phyloP scores from a whole-genome alignment of 106 monocot genomes.

The Allium cepa region DNA sequence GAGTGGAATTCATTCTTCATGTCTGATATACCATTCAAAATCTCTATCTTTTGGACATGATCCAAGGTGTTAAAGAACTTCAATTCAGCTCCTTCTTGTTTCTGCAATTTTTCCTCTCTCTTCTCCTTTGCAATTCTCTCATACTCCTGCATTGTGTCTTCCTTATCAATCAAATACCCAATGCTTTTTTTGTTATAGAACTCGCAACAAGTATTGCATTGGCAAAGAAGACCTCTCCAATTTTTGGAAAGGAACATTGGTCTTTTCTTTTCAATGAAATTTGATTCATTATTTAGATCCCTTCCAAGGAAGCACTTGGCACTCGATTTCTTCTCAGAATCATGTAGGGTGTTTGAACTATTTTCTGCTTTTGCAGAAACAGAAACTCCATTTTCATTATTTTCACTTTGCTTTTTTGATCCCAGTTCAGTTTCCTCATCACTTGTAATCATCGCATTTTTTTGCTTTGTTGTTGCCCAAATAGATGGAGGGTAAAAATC shows the following conservation, averaged over 20 bases:
- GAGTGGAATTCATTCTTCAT: constrained; percentile 73
- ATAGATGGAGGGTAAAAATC: constrained; percentile 67
- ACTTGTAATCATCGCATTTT: constrained; percentile 12
- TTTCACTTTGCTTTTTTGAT: constrained; percentile 10
- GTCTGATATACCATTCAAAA: constrained; percentile 78
- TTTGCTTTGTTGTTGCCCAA: constrained; percentile 36
- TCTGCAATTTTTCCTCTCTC: constrained; percentile 66
- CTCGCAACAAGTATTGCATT: constrained; percentile 46
- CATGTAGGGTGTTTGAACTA: constrained; percentile 3
- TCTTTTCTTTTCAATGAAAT: constrained; percentile 29
- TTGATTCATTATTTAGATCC: constrained; percentile 30
- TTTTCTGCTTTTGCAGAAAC: constrained; percentile 1
- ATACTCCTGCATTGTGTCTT: constrained; percentile 85
- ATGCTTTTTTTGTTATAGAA: constrained; percentile 62
- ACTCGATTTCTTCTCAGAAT: constrained; percentile 10
- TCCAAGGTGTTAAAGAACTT: constrained; percentile 65
- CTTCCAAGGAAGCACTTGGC: constrained; percentile 51
- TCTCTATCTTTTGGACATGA: constrained; percentile 93
- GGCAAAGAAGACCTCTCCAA: constrained; percentile 82
- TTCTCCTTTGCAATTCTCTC: constrained; percentile 71
- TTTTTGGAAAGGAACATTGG: constrained; percentile 79
- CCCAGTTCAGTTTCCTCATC: constrained; percentile 20
- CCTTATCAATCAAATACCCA: constrained; percentile 57
- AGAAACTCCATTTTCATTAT: constrained; percentile 14
- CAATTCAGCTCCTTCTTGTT: constrained; percentile 72